phyloP scores from a whole-genome alignment of 176 grass and related monocot species.

The Raddia distichophylla region DNA sequence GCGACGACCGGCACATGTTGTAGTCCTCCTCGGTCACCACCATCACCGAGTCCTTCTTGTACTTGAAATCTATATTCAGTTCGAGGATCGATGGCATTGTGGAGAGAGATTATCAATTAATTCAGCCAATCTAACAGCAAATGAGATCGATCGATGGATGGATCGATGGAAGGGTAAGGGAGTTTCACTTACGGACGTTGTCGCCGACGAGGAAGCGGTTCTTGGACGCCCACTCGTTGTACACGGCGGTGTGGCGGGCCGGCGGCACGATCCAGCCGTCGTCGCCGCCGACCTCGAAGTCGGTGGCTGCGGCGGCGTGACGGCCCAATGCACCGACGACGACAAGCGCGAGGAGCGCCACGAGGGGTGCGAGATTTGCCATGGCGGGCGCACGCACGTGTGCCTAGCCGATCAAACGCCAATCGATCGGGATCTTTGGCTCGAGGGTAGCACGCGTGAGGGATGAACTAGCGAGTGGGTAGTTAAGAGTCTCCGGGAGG shows the following conservation, averaged over 20 bases:
- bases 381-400: background rate
- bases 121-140: background rate
- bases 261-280: slow-evolving; percentile 67
- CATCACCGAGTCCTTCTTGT: slow-evolving; percentile 82
- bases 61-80: slow-evolving; percentile 62
- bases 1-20: slow-evolving; percentile 57
- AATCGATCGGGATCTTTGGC: background rate
- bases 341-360: slow-evolving; percentile 24
- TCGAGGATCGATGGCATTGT: background rate
- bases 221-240: slow-evolving; percentile 81
- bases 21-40: slow-evolving; percentile 76
- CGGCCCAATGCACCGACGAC: slow-evolving; percentile 3
- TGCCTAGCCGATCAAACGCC: background rate
- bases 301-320: slow-evolving; percentile 32
- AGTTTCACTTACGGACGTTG: slow-evolving; percentile 66
- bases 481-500: slow-evolving; percentile 9
- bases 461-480: background rate
- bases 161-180: background rate
- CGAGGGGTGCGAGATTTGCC: slow-evolving; percentile 5
- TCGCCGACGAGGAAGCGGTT: slow-evolving; percentile 87
- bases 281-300: slow-evolving; percentile 73
- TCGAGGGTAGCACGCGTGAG: background rate
- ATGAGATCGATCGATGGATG: background rate
- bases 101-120: background rate
- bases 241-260: slow-evolving; percentile 25